These are phyloP conservation scores for Aristolochia californica DNA, from an alignment of 164 flowering plant genomes.

Conservation along the genomic window DNA sequence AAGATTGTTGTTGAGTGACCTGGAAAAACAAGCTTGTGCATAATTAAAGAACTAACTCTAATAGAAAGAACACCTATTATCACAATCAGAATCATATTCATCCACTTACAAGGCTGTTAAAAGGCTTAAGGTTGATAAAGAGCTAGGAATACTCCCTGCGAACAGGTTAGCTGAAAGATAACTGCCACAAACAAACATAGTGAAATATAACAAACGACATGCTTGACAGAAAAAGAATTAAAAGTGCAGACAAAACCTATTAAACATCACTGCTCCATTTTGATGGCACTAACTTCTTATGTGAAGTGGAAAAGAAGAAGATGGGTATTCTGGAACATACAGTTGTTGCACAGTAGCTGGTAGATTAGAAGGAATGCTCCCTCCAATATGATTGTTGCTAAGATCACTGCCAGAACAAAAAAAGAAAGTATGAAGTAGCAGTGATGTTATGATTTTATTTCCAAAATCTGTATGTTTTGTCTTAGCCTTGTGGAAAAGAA, in stretches of 20 bases:
- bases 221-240: neutral
- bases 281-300: neutral
- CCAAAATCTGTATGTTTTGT: neutral
- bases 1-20: conserved; percentile 63
- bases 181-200: conserved; percentile 30
- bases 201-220: neutral
- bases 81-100: neutral
- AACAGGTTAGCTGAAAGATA: conserved; percentile 86
- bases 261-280: neutral
- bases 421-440: neutral
- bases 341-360: conserved; percentile 54
- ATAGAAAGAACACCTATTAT: neutral
- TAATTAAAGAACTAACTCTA: neutral
- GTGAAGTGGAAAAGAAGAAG: neutral
- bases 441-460: neutral
- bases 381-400: conserved; percentile 82
- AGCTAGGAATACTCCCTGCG: conserved; percentile 75
- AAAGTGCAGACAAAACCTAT: neutral
- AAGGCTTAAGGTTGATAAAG: conserved; percentile 40
- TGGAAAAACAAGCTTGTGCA: conserved; percentile 12
- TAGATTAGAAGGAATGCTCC: conserved; percentile 55
- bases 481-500: too few relatives aligned
- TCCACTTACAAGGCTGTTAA: conserved; percentile 52
- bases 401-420: conserved; percentile 46
- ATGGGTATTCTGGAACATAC: conserved; percentile 32